Conservation (phyloP, 805 yeast species). For the Suhomyces canberraensis region DNA sequence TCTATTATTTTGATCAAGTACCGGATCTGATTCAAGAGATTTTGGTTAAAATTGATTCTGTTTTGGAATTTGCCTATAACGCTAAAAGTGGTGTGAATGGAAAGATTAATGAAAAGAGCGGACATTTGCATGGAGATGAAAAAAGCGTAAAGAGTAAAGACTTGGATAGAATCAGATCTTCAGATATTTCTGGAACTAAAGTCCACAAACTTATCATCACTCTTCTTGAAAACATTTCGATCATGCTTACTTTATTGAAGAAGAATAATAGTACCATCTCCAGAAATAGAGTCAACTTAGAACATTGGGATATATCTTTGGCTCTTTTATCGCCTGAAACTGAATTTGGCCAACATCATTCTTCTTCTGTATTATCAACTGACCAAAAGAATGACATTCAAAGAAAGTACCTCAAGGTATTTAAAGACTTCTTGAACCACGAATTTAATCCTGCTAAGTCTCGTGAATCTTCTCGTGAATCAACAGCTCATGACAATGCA, state of each 20-base stretch:
- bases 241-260: constrained; percentile 29
- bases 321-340: constrained; percentile 23
- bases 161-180: neutral
- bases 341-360: constrained; percentile 8
- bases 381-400: constrained; percentile 34
- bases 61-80: constrained; percentile 15
- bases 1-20: constrained; percentile 83
- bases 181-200: constrained; percentile 7
- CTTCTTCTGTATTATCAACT: constrained; percentile 13
- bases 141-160: no score
- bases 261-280: constrained; percentile 34
- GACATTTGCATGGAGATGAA: constrained; percentile 6
- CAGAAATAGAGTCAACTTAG: constrained; percentile 42
- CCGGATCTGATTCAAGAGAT: constrained; percentile 77
- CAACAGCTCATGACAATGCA: neutral
- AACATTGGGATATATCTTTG: constrained; percentile 43
- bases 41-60: constrained; percentile 41
- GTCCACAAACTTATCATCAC: constrained; percentile 21
- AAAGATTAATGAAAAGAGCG: no score
- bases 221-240: constrained; percentile 30
- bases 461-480: neutral
- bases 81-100: neutral
- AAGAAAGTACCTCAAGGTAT: constrained; percentile 36
- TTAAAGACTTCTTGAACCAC: constrained; percentile 32
- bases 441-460: constrained; percentile 19